Evolutionary conservation across 352 stramenopile species (phyloP), one percentile per base, ranked within the genome.

Genomic region (Phytophthora crassamura): DNA sequence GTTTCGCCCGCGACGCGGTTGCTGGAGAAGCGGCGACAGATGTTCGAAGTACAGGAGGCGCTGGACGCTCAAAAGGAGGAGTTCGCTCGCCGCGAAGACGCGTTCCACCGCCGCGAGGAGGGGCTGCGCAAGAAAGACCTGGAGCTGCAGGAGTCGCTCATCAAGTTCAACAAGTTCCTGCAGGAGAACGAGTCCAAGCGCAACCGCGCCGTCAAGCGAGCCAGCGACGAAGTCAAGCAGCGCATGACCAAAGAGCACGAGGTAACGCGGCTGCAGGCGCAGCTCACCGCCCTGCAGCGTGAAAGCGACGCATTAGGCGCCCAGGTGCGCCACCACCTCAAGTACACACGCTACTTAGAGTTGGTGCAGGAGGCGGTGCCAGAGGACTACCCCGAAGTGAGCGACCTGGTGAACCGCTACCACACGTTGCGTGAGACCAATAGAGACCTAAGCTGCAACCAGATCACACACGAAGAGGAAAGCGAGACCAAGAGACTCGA

Each of bases 161-260:
- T 98, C 75, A 98, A 98, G 71, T 98, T 98, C 77, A 98, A 98
- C 80, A 98, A 98, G 61, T 97, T 97, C 64, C 75, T 96, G 8
- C 84, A 98, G 64, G 93, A 98, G 52, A 98, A 98, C 71, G 94
- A 98, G 65, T 96, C 82, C 22, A 98, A 98, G 68, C 85, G 94
- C 20, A 98, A 97, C 59, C 89, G 94, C 0, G 94, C 94, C 10
- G 86, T 97, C 41, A 98, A 98, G 67, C 78, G 94, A 25, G 89
- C 89, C 20, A 90, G 81, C 22, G 94, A 98, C 40, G 94, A 98
- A 70, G 88, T 95, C 60, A 98, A 98, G 72, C 89, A 97, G 68
- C 78, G 88, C 0, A 57, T 96, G 63, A 71, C 62, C 15, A 98
- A 98, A 64, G 93, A 98, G 61, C 84, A 95, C 20, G 85, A 97